Evolutionary conservation across 768 basidiomycete genomes (phyloP), one percentile per base, ranked within the genome.

Genomic region (Suillus subaureus): DNA sequence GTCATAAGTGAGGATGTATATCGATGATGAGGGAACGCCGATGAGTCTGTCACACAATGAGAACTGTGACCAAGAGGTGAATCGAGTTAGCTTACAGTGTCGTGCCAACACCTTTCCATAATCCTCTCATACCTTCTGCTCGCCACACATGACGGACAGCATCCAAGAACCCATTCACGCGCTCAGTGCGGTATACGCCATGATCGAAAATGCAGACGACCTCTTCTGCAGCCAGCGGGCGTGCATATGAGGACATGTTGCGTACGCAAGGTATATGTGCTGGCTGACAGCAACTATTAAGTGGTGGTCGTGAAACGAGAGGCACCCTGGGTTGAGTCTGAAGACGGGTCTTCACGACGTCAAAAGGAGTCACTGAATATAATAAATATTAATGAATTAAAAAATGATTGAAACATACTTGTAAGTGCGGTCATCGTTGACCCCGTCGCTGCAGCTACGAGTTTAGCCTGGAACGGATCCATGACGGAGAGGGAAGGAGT

Each of bases 21-120:
- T 83, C 58, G 96, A 94, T 47, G 96, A 87, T 0, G 96, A 91
- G 0, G 97, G 97, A 26, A 99, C 93, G 39, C 92, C 90, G 72
- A 99, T 95, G 45, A 94, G 76, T 61, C 96, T 96, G 67, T 6
- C 8, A 42, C 26, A 61, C 26, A 65, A 62, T 66, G 75, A 52
- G 66, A 68, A 54, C 49, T 28, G 37, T 45, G 55, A 52, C 58
- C 35, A 57, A 26, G 43, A 0, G 16, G 42, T 15, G 43, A 26
- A 40, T 49, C 39, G 61, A 52, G 45, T 61, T 12, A 37, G 79
- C 93, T 79, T 72, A 96, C 93, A 99, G 75, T 33, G 95, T 86
- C 4, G 96, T 97, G 9, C 94, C 96, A 1, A 86, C 91, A 60
- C 97, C 97, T 75, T 98, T 96, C 97, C 97, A 99, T 1, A 99